Percentiles rank a stretch among this genome's conserved stretches.
Evolutionary conservation across 345 rosid species (phyloP).

Genomic region (Salix udensis): DNA sequence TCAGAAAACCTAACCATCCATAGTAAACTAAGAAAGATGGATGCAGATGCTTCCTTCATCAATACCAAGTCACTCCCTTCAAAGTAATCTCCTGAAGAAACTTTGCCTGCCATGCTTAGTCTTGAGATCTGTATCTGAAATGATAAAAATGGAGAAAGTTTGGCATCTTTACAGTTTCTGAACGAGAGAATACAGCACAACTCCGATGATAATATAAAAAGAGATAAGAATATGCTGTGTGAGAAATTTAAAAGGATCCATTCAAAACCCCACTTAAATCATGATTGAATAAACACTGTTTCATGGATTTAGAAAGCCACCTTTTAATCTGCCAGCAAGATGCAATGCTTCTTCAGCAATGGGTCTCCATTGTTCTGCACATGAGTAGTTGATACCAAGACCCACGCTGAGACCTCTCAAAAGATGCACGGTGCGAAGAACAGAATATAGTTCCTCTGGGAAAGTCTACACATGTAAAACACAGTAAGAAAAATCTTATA

Average conservation of each 20-base stretch:
- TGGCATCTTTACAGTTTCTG: neutral
- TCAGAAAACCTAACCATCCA: neutral
- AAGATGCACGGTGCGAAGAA: constrained; percentile 78
- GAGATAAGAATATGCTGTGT: no score
- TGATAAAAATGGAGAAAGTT: neutral
- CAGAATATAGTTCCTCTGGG: constrained; percentile 88
- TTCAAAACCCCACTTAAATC: neutral
- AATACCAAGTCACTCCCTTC: constrained; percentile 21
- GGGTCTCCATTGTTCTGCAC: constrained; percentile 83
- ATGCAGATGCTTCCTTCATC: neutral
- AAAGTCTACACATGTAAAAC: constrained; percentile 46
- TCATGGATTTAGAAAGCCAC: constrained; percentile 34
- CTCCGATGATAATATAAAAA: no score
- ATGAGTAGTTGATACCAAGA: constrained; percentile 74
- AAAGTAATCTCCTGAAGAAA: constrained; percentile 29
- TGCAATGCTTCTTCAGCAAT: constrained; percentile 80
- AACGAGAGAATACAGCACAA: neutral
- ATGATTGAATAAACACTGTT: neutral
- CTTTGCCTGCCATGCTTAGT: constrained; percentile 14
- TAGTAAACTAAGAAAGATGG: neutral
- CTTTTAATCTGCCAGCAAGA: constrained; percentile 66
- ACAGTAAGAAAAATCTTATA: neutral
- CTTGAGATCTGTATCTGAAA: constrained; percentile 33
- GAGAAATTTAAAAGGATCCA: no score
- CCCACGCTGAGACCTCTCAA: constrained; percentile 93